Evolutionary conservation across 225 moss, liverwort and hornwort species (phyloP).

Genomic region (Neckera pumila): DNA sequence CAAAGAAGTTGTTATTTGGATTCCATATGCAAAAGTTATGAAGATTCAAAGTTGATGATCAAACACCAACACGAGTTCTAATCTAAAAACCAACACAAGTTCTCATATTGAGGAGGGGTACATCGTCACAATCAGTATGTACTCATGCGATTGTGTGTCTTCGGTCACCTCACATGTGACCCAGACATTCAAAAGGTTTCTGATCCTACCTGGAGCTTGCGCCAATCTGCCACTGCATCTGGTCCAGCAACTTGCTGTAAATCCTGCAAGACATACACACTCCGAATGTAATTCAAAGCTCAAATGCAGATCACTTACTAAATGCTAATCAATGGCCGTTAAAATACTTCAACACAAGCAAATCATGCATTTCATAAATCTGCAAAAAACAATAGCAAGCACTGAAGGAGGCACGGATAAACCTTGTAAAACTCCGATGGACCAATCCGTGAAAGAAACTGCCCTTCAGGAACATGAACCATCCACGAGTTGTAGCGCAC

Average conservation of each 20-base stretch:
- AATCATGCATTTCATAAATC: background rate
- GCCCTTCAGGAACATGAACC: conserved; percentile 86
- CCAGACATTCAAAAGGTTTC: background rate
- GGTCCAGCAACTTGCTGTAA: conserved; percentile 57
- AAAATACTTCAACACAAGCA: background rate
- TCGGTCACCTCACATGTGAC: background rate
- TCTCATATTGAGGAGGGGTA: background rate
- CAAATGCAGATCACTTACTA: background rate
- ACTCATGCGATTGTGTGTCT: background rate
- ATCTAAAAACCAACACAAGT: background rate
- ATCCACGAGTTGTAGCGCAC: conserved; percentile 84
- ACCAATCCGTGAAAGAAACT: conserved; percentile 75
- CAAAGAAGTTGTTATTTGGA: background rate
- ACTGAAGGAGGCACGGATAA: background rate
- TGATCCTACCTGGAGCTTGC: conserved; percentile 59
- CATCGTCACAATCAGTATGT: background rate
- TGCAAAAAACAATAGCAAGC: background rate
- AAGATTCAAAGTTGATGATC: background rate
- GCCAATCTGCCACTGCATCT: conserved; percentile 82
- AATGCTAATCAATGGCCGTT: background rate
- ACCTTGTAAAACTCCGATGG: conserved; percentile 77
- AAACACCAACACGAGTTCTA: background rate
- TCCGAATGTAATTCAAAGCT: background rate
- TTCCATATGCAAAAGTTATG: background rate
- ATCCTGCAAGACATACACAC: conserved; percentile 38